Conservation (phyloP, 805 yeast genomes). For the Ogataea angusta region DNA sequence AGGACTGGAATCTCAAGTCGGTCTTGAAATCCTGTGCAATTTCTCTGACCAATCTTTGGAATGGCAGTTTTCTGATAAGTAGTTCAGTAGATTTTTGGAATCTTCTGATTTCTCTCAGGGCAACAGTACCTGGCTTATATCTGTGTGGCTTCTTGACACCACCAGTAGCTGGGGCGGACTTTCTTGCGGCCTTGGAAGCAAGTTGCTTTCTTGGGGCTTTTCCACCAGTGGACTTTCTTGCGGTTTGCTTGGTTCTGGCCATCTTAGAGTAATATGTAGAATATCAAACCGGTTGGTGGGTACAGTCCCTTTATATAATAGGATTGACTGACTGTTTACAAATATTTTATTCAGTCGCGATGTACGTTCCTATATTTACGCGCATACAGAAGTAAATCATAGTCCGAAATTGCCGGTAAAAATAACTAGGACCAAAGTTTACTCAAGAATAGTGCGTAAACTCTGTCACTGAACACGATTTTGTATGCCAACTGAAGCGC, state of each 20-base stretch:
- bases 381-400: constrained; percentile 9
- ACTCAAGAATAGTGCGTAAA: constrained; percentile 16
- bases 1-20: constrained; percentile 93
- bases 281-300: constrained; percentile 2
- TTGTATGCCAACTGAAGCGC: constrained; percentile 13
- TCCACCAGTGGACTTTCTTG: constrained; percentile 95
- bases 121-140: constrained; percentile 97
- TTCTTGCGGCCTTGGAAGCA: constrained; percentile 91
- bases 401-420: not conserved
- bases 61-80: constrained; percentile 92
- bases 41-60: constrained; percentile 95
- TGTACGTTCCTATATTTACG: constrained; percentile 8
- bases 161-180: constrained; percentile 87
- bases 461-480: constrained; percentile 8
- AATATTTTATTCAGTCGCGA: not conserved
- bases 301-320: constrained; percentile 14
- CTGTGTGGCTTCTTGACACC: constrained; percentile 95
- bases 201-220: constrained; percentile 93
- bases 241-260: constrained; percentile 95
- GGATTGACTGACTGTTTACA: constrained; percentile 10
- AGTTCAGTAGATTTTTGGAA: constrained; percentile 96
- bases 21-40: constrained; percentile 93
- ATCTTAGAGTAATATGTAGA: constrained; percentile 36
- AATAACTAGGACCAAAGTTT: constrained; percentile 12
- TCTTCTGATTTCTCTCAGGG: constrained; percentile 95